Evolutionary conservation across 768 basidiomycete species (phyloP).

Genomic region (Lentinus brumalis): DNA sequence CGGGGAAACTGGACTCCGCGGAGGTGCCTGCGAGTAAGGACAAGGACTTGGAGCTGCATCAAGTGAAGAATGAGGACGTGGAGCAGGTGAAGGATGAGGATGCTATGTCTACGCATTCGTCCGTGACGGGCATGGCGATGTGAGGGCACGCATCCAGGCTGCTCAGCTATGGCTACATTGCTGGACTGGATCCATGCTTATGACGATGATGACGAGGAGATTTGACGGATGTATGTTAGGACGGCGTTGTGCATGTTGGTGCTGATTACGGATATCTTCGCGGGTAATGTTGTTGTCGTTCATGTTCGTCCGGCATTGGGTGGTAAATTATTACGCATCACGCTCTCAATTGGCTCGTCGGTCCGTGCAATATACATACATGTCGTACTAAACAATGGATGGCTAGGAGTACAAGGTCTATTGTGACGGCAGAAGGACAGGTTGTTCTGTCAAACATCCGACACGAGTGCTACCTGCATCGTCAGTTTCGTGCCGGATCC

Average conservation of each 20-base stretch:
- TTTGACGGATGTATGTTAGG: background rate
- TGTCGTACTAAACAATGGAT: background rate
- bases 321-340: constrained; percentile 18
- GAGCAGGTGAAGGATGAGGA: constrained; percentile 12
- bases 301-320: background rate
- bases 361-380: constrained; percentile 7
- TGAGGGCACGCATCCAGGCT: background rate
- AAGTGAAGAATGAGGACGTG: background rate
- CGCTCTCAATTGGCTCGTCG: background rate
- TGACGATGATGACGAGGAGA: background rate
- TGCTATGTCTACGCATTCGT: constrained; percentile 15
- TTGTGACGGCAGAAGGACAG: no score
- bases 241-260: background rate
- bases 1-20: constrained; percentile 19
- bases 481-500: no score
- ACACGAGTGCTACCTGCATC: no score
- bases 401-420: background rate
- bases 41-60: background rate
- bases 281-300: constrained; percentile 9
- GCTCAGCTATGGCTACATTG: background rate
- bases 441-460: no score
- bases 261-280: background rate
- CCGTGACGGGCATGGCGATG: constrained; percentile 16
- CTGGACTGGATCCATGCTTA: constrained; percentile 3
- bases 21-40: constrained; percentile 10